Evolutionary conservation across 2,329 filamentous ascomycete species (phyloP), one percentile per base, ranked within the genome.

Genomic region (Aplosporella prunicola): DNA sequence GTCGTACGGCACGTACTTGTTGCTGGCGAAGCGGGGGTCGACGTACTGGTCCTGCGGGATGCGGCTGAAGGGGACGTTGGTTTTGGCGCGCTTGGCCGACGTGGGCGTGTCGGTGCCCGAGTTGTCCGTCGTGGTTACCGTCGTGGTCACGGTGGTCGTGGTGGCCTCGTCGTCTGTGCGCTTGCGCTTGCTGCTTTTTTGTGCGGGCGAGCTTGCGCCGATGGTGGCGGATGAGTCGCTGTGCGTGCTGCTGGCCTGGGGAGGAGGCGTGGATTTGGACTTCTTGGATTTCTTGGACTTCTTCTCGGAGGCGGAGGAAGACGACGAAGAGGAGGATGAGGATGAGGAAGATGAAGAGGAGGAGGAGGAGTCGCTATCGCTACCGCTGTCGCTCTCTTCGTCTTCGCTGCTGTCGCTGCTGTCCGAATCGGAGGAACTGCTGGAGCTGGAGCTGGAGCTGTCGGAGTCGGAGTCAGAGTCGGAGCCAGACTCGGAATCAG

Each of bases 1-100:
- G 45, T 82, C 80, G 58, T 95, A 86, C 15, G 78, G 71, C 9
- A 85, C 71, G 57, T 89, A 96, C 10, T 74, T 76, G 62, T 96
- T 95, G 50, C 80, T 87, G 3, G 76, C 57, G 50, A 87, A 80
- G 51, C 68, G 74, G 15, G 74, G 69, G 51, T 86, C 80, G 41
- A 84, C 81, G 45, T 66, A 64, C 50, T 76, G 74, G 57, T 80
- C 73, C 60, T 74, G 77, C 55, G 76, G 76, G 56, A 85, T 84
- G 52, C 79, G 84, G 44, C 76, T 93, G 67, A 83, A 95, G 47
- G 73, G 87, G 58, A 72, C 72, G 57, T 71, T 79, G 62, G 70
- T 65, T 63, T 72, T 74, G 42, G 53, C 54, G 10, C 51, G 48
- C 40, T 61, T 58, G 32, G 47, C 43, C 5, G 14, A 30, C 51